phyloP scores from a whole-genome alignment of 345 rosid genomes.

The Geranium brycei region DNA sequence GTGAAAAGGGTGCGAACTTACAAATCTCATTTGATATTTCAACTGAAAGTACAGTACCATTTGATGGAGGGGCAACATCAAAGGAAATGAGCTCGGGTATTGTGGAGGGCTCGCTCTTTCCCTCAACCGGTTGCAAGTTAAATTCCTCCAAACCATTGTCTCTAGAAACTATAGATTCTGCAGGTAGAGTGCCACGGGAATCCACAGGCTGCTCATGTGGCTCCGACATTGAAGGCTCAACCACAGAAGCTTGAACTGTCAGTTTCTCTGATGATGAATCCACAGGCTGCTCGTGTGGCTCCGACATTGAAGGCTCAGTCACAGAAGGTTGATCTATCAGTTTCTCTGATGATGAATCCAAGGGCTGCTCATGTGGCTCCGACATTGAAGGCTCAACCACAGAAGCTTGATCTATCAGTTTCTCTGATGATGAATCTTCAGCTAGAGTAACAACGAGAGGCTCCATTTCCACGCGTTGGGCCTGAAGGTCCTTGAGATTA shows the following conservation, averaged over 20 bases:
- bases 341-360: too few species aligned
- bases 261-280: too few species aligned
- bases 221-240: conserved; percentile 14
- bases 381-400: conserved; percentile 5
- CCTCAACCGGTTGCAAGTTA: conserved; percentile 14
- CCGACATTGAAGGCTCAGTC: conserved; percentile 12
- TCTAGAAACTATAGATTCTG: conserved; percentile 3
- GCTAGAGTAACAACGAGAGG: conserved; percentile 20
- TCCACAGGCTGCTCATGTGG: conserved; percentile 12
- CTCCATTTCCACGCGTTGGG: conserved; percentile 19
- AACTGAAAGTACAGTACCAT: too few species aligned
- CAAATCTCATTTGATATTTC: conserved; percentile 18
- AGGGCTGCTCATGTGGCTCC: too few species aligned
- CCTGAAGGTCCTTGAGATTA: conserved; percentile 16
- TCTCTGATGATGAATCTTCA: conserved; percentile 22
- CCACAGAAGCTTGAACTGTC: too few species aligned
- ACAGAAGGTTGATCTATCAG: too few species aligned
- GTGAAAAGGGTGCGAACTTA: conserved; percentile 23
- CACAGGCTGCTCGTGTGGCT: not conserved
- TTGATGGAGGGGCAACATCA: conserved; percentile 17
- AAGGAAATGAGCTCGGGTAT: conserved; percentile 29
- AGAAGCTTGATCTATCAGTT: conserved; percentile 25
- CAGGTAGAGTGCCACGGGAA: conserved; percentile 7
- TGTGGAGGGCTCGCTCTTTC: conserved; percentile 15
- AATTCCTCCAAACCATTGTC: conserved; percentile 29